A percentile compares a stretch with the other conserved stretches of the same genome.
These are phyloP conservation scores for Cryphonectria carpinicola DNA, from an alignment of 2,329 filamentous ascomycete species.

Conservation along the genomic window DNA sequence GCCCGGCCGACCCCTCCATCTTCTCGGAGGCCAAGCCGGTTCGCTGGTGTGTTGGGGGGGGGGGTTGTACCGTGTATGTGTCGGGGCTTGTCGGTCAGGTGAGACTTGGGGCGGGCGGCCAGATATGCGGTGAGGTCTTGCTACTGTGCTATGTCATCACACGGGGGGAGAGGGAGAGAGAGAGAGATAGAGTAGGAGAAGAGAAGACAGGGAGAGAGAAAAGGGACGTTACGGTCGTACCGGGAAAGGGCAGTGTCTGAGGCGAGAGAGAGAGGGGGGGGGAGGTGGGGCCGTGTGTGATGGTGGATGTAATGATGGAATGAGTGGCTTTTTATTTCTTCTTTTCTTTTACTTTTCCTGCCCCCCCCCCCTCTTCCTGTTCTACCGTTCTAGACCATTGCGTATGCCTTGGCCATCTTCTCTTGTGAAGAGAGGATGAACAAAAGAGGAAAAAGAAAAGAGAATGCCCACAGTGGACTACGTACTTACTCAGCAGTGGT, in stretches of 20 bases:
- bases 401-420: no score
- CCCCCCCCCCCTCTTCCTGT: no score
- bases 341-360: not conserved
- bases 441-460: no score
- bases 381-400: no score
- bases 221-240: not conserved
- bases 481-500: not conserved
- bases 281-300: not conserved
- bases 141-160: not conserved
- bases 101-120: conserved; percentile 11
- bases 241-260: not conserved
- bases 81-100: conserved; percentile 2
- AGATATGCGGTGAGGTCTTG: conserved; percentile 12
- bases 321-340: not conserved
- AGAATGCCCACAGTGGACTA: no score
- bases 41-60: not conserved
- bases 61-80: not conserved
- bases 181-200: not conserved
- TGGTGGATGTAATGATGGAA: not conserved
- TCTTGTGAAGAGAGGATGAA: no score
- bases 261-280: not conserved
- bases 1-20: not conserved
- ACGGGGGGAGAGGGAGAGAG: not conserved
- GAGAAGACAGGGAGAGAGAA: not conserved
- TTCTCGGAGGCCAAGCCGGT: conserved; percentile 10